A percentile compares a stretch with the other conserved stretches of the same genome.
These are phyloP conservation scores for Mrakiaceae sp. DNA, from an alignment of 1,284 basidiomycete genomes.

Conservation along the genomic window DNA sequence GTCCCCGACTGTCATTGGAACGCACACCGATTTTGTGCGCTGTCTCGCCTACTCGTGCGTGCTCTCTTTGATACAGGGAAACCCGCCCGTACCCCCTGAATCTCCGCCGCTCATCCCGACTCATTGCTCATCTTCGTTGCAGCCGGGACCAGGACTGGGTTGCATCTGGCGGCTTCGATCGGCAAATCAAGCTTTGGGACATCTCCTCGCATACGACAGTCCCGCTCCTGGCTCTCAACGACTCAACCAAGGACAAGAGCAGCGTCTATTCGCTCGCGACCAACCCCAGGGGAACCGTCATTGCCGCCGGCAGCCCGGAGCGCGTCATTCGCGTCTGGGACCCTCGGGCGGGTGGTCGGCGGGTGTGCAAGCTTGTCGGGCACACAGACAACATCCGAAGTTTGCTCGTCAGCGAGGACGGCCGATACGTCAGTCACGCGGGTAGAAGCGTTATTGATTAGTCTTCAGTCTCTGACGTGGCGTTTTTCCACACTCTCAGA, in stretches of 20 bases:
- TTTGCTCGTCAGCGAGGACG: slow-evolving; percentile 77
- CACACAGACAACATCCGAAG: slow-evolving; percentile 94
- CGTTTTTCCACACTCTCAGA: slow-evolving; percentile 35
- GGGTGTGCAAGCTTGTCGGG: slow-evolving; percentile 67
- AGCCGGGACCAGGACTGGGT: slow-evolving; percentile 71
- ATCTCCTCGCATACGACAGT: slow-evolving; percentile 38
- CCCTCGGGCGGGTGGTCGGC: slow-evolving; percentile 59
- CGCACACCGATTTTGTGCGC: slow-evolving; percentile 83
- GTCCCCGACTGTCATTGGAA: slow-evolving; percentile 57
- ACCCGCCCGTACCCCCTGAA: background rate
- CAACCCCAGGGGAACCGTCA: slow-evolving; percentile 59
- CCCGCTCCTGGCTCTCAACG: slow-evolving; percentile 49
- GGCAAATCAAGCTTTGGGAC: slow-evolving; percentile 90
- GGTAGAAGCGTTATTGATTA: too few species aligned
- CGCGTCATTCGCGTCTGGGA: slow-evolving; percentile 86
- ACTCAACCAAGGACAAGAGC: slow-evolving; percentile 53
- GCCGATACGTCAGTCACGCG: slow-evolving; percentile 57
- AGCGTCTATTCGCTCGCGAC: slow-evolving; percentile 69
- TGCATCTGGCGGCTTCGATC: slow-evolving; percentile 89
- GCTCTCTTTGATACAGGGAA: background rate
- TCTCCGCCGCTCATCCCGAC: slow-evolving; percentile 3
- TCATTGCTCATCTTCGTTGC: slow-evolving; percentile 20
- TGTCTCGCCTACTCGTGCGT: slow-evolving; percentile 64
- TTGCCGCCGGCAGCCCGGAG: slow-evolving; percentile 86
- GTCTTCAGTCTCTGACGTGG: too few species aligned